A percentile compares a stretch with the other conserved stretches of the same genome.
Evolutionary conservation across 2,329 filamentous ascomycete genomes (phyloP).

Genomic region (Claviceps maximensis): DNA sequence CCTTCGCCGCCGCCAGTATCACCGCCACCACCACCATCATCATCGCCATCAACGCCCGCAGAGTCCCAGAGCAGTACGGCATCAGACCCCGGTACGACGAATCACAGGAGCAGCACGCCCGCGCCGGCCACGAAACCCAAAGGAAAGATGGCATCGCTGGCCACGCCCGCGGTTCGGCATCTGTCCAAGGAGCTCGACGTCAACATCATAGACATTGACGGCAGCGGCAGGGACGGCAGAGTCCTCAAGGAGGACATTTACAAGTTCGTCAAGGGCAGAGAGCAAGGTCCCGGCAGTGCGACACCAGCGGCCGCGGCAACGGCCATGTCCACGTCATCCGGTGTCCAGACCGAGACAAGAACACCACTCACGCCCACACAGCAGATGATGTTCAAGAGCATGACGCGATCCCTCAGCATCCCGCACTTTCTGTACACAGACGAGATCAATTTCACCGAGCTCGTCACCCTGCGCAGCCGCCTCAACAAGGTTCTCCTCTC

Average conservation of each 20-base stretch:
- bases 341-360: slow-evolving; percentile 52
- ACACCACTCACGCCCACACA: slow-evolving; percentile 66
- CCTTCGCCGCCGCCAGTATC: not conserved
- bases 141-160: slow-evolving; percentile 59
- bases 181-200: slow-evolving; percentile 68
- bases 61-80: not conserved
- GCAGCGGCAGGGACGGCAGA: slow-evolving; percentile 81
- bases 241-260: slow-evolving; percentile 89
- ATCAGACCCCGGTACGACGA: not conserved
- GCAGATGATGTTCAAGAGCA: slow-evolving; percentile 90
- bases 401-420: slow-evolving; percentile 83
- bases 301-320: slow-evolving; percentile 10
- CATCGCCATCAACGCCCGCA: slow-evolving; percentile 6
- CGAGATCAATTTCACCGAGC: slow-evolving; percentile 66
- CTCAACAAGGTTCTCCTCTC: slow-evolving; percentile 56
- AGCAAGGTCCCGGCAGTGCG: slow-evolving; percentile 19
- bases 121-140: slow-evolving; percentile 20
- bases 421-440: slow-evolving; percentile 95
- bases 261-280: slow-evolving; percentile 47
- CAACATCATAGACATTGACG: slow-evolving; percentile 63
- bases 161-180: slow-evolving; percentile 86
- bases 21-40: slow-evolving; percentile 11
- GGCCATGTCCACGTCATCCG: slow-evolving; percentile 5
- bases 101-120: not conserved
- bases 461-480: slow-evolving; percentile 58